Base-by-base conservation (phyloP, 306 rosid genomes). In the Acacia acuminata region DNA sequence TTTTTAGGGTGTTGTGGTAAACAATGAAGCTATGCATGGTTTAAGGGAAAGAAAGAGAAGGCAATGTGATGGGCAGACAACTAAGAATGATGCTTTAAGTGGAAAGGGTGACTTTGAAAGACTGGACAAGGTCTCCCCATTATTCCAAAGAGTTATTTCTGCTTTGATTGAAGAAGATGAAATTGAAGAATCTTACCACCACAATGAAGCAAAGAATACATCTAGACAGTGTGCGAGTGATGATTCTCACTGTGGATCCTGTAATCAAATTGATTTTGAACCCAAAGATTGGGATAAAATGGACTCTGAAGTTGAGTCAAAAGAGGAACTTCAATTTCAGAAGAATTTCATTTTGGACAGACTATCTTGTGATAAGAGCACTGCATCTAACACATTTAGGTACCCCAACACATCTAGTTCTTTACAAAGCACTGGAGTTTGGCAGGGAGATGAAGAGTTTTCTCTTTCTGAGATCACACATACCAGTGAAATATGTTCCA, bases 161-260 rank as follows among this genome's bases (percentile, higher is more conserved):
- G 94, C 98, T 80, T 83, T 94, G 79, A 91, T 94, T 75, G 94
- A 85, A 81, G 98, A 91, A 80, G 94, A 89, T 66, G 97, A 93
- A 81, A 79, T 68, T 86, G 98, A 89, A 81, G 98, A 90, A 75
- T 84, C 83, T 38, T 89, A 77, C 83, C 90, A 79, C 77, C 91
- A 69, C 32, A 79, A 83, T 25, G 97, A 93, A 72, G 95, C 83
- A 50, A 93, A 89, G 84, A 88, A 86, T 85, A 77, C 84, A 63
- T 89, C 90, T 78, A 82, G 92, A 50, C 97, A 93, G 82, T 86
- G 85, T 86, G 88, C 88, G 0, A 91, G 97, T 87, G 98, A 94
- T 84, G 97, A 93, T 89, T 94, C 98, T 87, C 94, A 89, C 79
- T 90, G 97, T 81, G 95, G 93, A 74, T 93, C 98, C 53, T 93